phyloP scores from a whole-genome alignment of 2,329 filamentous ascomycete genomes.

The Trichoderma atrobrunneum region DNA sequence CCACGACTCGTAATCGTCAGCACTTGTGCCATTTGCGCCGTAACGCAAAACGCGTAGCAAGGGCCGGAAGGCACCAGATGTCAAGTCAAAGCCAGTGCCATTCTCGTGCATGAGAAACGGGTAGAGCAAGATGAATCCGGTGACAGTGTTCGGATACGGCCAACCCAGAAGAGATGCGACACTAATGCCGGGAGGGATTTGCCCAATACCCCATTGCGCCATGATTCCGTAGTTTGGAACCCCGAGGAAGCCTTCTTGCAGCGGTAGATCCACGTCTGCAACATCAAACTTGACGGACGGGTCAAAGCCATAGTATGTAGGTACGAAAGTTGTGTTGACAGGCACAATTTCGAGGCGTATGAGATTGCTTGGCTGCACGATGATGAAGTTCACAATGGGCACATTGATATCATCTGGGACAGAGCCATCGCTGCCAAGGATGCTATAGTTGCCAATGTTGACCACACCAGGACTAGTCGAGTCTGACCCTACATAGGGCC shows the following conservation, averaged over 20 bases:
- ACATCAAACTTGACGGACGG: not conserved
- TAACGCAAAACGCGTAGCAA: conserved; percentile 2
- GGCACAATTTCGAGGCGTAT: not conserved
- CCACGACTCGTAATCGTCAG: not conserved
- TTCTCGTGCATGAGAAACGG: conserved; percentile 2
- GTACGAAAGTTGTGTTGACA: not conserved
- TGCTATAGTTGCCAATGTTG: not conserved
- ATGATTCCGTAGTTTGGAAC: not conserved
- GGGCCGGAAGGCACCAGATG: not conserved
- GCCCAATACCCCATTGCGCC: not conserved
- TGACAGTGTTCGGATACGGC: not conserved
- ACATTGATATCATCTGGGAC: not conserved
- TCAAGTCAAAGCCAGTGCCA: not conserved
- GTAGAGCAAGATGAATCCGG: not conserved
- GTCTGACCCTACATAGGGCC: not conserved
- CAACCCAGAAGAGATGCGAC: not conserved
- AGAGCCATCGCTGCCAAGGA: not conserved
- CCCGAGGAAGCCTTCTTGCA: not conserved
- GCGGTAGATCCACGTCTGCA: not conserved
- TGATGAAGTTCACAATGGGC: not conserved
- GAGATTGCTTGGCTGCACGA: not conserved
- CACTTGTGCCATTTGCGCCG: not conserved
- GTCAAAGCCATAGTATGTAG: not conserved
- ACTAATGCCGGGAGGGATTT: not conserved
- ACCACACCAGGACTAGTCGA: not conserved